phyloP scores from a whole-genome alignment of 2,329 filamentous ascomycete genomes.

The Talaromyces sp. region DNA sequence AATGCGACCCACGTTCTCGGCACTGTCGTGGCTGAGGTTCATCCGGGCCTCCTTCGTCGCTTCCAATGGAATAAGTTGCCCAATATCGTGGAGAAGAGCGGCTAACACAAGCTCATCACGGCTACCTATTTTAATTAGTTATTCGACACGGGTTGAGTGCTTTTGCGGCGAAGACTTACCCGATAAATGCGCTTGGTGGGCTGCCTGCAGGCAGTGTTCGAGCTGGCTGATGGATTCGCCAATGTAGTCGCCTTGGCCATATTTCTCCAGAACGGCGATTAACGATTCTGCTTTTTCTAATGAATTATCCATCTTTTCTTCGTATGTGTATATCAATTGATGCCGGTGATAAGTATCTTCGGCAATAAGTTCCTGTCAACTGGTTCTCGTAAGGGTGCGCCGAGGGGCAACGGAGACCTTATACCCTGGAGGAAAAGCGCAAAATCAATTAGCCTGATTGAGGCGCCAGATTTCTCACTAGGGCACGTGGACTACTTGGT shows the following conservation, averaged over 20 bases:
- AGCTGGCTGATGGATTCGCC: slow-evolving; percentile 30
- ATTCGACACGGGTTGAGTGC: neutral
- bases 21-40: slow-evolving; percentile 17
- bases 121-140: slow-evolving; percentile 12
- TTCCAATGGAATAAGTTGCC: slow-evolving; percentile 35
- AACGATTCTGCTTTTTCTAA: slow-evolving; percentile 13
- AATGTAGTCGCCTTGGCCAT: slow-evolving; percentile 30
- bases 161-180: slow-evolving; percentile 9
- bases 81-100: slow-evolving; percentile 39
- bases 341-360: neutral
- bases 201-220: slow-evolving; percentile 28
- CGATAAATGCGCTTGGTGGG: slow-evolving; percentile 23
- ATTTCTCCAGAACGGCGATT: slow-evolving; percentile 20
- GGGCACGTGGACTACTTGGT: neutral
- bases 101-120: slow-evolving; percentile 27
- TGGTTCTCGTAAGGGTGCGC: neutral
- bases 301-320: neutral
- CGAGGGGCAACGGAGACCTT: neutral
- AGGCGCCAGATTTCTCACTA: neutral
- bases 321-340: neutral
- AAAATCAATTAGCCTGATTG: neutral
- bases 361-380: neutral
- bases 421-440: neutral
- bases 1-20: slow-evolving; percentile 29
- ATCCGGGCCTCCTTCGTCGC: slow-evolving; percentile 22